Conservation (phyloP, 345 rosid genomes). For the Dimocarpus longan region DNA sequence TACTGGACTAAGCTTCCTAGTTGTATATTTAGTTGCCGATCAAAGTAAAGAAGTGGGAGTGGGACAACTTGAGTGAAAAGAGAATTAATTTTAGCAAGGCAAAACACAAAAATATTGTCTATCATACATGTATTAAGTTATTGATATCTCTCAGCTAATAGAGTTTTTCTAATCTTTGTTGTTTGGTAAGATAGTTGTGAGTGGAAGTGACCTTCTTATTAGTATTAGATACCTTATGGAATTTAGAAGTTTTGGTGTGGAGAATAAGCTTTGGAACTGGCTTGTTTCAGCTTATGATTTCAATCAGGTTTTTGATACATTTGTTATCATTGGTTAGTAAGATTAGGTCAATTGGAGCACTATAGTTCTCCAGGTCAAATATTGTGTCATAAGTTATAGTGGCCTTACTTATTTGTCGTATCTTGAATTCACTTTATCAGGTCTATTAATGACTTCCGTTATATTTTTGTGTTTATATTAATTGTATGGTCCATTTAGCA, state of each 20-base stretch:
- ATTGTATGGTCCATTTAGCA: background rate
- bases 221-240: background rate
- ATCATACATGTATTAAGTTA: background rate
- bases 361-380: background rate
- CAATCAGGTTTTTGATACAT: background rate
- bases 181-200: background rate
- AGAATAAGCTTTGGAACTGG: background rate
- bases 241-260: background rate
- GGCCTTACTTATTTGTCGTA: constrained; percentile 15
- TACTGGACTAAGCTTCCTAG: constrained; percentile 1
- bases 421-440: background rate
- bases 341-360: background rate
- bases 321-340: background rate
- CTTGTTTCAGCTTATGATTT: background rate
- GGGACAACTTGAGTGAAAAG: background rate
- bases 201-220: background rate
- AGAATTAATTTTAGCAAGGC: background rate
- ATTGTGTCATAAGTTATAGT: background rate
- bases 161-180: background rate
- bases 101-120: background rate
- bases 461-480: background rate
- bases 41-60: no score
- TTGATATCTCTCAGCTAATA: background rate
- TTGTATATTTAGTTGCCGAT: no score
- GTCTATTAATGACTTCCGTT: background rate